Evolutionary conservation across 2,329 filamentous ascomycete species (phyloP), one percentile per base, ranked within the genome.

Genomic region (Purpureocillium lavendulum): DNA sequence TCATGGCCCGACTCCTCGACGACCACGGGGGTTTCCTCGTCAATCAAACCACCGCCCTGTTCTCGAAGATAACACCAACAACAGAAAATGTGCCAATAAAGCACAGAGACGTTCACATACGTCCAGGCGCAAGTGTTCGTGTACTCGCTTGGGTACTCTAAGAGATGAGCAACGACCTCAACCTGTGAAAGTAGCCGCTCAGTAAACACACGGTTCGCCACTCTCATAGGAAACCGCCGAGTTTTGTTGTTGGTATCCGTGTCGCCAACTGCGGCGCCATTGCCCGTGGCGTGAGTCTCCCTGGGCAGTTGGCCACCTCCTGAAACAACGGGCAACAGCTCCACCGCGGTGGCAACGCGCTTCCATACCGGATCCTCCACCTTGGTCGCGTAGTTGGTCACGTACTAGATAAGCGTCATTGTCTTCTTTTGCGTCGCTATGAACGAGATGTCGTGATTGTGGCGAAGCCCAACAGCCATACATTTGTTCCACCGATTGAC

Each of bases 161-260:
- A 32, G 2, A 45, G 36, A 26, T 40, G 16, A 2, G 30, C 36
- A 18, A 35, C 11, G 3, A 46, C 44, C 16, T 46, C 41, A 12
- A 43, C 40, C 16, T 40, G 30, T 15, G 41, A 46, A 4, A 46
- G 35, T 8, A 30, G 40, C 14, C 40, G 31, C 15, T 42, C 40
- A 2, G 43, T 40, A 17, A 45, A 45, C 16, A 45, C 24, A 4
- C 41, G 35, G 14, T 46, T 45, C 10, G 40, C 43, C 3, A 34
- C 38, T 18, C 35, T 40, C 40, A 43, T 40, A 14, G 43, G 36
- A 13, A 39, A 43, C 29, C 38, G 31, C 8, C 31, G 31, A 13
- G 18, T 39, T 15, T 36, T 30, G 16, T 42, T 42, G 13, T 10
- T 6, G 21, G 4, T 21, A 11, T 9, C 15, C 5, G 5, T 10